Evolutionary conservation across 2,329 filamentous ascomycete genomes (phyloP), one percentile per base, ranked within the genome.

Genomic region (Aspergillus sp.): DNA sequence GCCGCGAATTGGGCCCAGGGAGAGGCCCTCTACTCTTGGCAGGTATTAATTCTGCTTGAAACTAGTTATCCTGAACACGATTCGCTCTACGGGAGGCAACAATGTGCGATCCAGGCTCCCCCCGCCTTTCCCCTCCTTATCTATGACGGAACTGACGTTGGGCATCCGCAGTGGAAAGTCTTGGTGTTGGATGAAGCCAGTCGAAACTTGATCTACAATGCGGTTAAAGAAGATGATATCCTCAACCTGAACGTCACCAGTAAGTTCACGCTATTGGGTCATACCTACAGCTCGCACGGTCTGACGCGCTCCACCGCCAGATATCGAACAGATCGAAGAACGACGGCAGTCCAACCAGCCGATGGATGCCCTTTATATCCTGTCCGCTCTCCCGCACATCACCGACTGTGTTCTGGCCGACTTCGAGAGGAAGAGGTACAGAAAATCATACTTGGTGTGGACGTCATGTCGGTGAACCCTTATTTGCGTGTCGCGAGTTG

Each of bases 171-270:
- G 92, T 99, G 95, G 95, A 99, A 98, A 85, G 90, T 97, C 65
- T 80, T 99, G 66, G 88, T 99, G 53, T 82, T 97, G 68, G 95
- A 99, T 77, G 87, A 90, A 66, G 83, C 81, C 56, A 93, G 91
- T 73, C 88, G 88, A 73, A 93, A 89, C 75, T 84, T 99, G 67
- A 84, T 99, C 68, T 89, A 96, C 77, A 96, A 93, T 81, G 90
- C 91, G 47, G 86, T 93, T 73, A 93, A 91, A 70, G 90, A 97
- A 80, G 93, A 99, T 85, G 91, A 97, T 70, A 96, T 99, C 65
- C 88, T 99, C 77, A 96, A 96, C 73, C 87, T 92, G 77, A 96
- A 96, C 74, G 90, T 99, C 76, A 93, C 93, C 66, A 96, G 93
- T 96, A 83, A 73, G 88, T 68, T 19, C 19, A 44, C 27, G 31